These are phyloP conservation scores for Wallacemonas sp. DNA, from an alignment of 208 protist genomes.

Conservation along the genomic window DNA sequence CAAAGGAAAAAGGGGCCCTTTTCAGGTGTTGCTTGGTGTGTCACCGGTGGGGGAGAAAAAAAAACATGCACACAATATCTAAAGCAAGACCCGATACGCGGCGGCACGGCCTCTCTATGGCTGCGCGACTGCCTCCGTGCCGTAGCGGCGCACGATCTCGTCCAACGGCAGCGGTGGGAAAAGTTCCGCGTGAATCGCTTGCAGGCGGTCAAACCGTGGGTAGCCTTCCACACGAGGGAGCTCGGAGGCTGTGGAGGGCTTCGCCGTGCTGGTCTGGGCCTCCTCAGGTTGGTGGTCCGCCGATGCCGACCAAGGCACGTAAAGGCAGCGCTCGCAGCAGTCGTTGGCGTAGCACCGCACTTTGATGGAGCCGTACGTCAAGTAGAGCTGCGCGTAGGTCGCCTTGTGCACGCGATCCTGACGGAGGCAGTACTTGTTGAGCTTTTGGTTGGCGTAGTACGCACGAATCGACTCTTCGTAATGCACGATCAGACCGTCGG, in stretches of 20 bases:
- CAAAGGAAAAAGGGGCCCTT: not conserved
- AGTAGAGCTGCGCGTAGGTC: constrained; percentile 83
- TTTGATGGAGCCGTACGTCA: constrained; percentile 90
- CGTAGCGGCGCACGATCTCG: constrained; percentile 79
- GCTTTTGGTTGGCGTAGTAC: constrained; percentile 85
- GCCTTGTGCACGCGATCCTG: constrained; percentile 49
- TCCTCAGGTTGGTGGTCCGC: not conserved
- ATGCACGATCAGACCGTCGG: constrained; percentile 55
- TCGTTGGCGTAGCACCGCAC: constrained; percentile 89
- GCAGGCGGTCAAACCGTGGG: constrained; percentile 64
- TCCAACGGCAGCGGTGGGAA: constrained; percentile 69
- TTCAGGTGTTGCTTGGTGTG: not conserved
- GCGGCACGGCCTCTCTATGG: no score
- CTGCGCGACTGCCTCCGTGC: constrained; percentile 25
- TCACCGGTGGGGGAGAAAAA: no score
- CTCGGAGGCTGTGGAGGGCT: no score
- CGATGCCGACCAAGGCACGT: constrained; percentile 51
- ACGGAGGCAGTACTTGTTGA: constrained; percentile 70
- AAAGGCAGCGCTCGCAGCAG: constrained; percentile 69
- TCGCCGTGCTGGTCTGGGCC: not conserved
- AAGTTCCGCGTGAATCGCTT: constrained; percentile 43
- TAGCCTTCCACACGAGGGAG: constrained; percentile 25
- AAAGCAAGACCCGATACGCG: not conserved
- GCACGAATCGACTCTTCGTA: constrained; percentile 76
- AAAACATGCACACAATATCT: not conserved